Evolutionary conservation across 371 early-diverging fungal genomes (phyloP).

Genomic region (Mortierella sp.): DNA sequence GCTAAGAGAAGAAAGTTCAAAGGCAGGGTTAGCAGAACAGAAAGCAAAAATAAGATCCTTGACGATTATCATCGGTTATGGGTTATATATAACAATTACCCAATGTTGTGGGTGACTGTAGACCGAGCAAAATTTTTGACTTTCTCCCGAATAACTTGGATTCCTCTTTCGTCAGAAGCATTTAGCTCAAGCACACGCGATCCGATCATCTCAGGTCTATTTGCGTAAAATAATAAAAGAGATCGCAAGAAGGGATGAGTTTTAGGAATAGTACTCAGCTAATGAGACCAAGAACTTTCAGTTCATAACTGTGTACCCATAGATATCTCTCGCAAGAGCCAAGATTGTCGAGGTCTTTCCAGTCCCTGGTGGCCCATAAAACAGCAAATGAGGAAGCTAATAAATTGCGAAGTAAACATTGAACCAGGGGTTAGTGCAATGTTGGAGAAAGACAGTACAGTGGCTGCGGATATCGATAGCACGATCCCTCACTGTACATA

Average conservation of each 20-base stretch:
- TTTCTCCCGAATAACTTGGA: conserved; percentile 94
- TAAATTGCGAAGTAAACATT: neutral
- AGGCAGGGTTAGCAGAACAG: neutral
- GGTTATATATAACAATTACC: conserved; percentile 29
- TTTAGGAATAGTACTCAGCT: neutral
- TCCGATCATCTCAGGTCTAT: conserved; percentile 80
- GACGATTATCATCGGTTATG: neutral
- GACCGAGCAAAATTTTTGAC: conserved; percentile 97
- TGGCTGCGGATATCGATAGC: no score
- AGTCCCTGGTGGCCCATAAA: conserved; percentile 99
- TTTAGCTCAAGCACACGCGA: conserved; percentile 97
- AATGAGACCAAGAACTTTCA: no score
- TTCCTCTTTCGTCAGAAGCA: conserved; percentile 99
- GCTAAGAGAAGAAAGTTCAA: conserved; percentile 20
- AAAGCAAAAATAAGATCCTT: neutral
- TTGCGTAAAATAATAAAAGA: neutral
- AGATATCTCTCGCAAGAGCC: conserved; percentile 93
- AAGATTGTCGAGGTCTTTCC: conserved; percentile 99
- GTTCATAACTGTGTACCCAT: conserved; percentile 69
- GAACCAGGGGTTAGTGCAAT: neutral
- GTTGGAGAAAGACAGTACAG: neutral
- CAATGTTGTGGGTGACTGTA: conserved; percentile 67
- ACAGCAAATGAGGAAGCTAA: conserved; percentile 97
- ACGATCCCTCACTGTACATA: conserved; percentile 31
- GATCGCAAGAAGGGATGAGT: neutral